Base-by-base conservation (phyloP, 345 rosid genomes). In the Eucalyptus fibrosa region DNA sequence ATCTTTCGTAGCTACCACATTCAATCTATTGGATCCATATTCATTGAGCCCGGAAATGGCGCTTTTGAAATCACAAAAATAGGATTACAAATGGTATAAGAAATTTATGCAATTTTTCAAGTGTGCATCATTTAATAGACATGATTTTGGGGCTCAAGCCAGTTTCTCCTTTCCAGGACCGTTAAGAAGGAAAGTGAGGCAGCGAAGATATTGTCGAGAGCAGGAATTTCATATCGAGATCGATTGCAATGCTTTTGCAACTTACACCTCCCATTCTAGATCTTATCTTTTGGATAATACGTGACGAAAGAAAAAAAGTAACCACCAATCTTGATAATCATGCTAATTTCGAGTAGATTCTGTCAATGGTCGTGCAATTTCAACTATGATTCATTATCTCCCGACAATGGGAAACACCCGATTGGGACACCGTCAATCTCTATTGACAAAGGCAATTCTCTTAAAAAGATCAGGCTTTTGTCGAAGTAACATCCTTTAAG, bases 11-110 rank as follows among this genome's bases (percentile, higher is more conserved):
- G 12, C 11, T 34, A 3, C 1, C 12, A 9, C 44, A 18, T 69
- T 69, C 44, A 8, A 72, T 3, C 7, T 10, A 13, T 9, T 37
- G 15, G 28, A 37, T 72, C 5, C 28, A 12, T 1, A 37, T 11
- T 0, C 2, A 3, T 3, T 1, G 9, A 19, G 44, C 1, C 4
- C 1, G 6, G 44, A 34, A 69, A 32, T 0, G 4, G 8, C 8
- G 4, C 40, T 34, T 37, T 72, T 34, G 15, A 37, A 37, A 44
- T 19, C 28, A 1, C 6, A 8, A 10, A 19, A 72, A 6, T 37
- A 19, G 15, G 9, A 21, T 19, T 77, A 21, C 23, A 6, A 6
- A 77, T 77, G 14, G 28, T 7, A 8, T 23, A 21, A 10, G 44
- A 10, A 19, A 2, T 72, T 34, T 19, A 56, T 34, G 32, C 23